phyloP scores from a whole-genome alignment of 768 basidiomycete species.

The Infundibulicybe gibba region DNA sequence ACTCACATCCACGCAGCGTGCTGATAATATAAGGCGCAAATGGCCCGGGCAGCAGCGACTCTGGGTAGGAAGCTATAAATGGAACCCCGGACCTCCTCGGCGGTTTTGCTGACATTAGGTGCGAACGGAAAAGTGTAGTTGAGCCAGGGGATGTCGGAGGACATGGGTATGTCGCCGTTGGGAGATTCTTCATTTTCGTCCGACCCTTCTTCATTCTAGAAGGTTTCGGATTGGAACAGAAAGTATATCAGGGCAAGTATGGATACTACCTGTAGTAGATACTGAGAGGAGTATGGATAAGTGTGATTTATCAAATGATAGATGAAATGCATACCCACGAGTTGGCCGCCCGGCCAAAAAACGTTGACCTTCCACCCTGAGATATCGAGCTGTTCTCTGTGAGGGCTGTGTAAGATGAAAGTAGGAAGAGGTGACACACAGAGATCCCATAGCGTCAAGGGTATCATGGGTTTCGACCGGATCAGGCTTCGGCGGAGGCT shows the following conservation, averaged over 20 bases:
- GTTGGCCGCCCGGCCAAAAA: conserved; percentile 64
- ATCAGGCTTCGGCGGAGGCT: conserved; percentile 29
- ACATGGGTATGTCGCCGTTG: conserved; percentile 35
- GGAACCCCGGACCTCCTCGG: conserved; percentile 37
- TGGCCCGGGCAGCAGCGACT: conserved; percentile 26
- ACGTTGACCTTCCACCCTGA: conserved; percentile 57
- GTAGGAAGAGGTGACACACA: conserved; percentile 34
- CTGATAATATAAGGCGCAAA: conserved; percentile 55
- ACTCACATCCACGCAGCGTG: conserved; percentile 74
- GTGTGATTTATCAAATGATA: conserved; percentile 9
- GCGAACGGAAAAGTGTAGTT: conserved; percentile 59
- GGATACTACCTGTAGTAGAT: conserved; percentile 56
- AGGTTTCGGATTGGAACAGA: background rate
- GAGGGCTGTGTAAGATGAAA: conserved; percentile 11
- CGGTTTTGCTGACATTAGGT: conserved; percentile 35
- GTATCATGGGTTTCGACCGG: conserved; percentile 48
- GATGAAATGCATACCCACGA: conserved; percentile 51
- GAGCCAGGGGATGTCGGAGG: conserved; percentile 56
- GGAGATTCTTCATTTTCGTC: conserved; percentile 46
- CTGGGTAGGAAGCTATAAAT: conserved; percentile 47
- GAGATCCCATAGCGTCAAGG: conserved; percentile 61
- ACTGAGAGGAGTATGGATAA: conserved; percentile 28
- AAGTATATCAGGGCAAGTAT: background rate
- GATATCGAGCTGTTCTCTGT: conserved; percentile 49
- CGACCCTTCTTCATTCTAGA: conserved; percentile 54